A percentile compares a stretch with the other conserved stretches of the same genome.
These are phyloP conservation scores for Ophiostoma australiae DNA, from an alignment of 2,329 filamentous ascomycete species.

Conservation along the genomic window DNA sequence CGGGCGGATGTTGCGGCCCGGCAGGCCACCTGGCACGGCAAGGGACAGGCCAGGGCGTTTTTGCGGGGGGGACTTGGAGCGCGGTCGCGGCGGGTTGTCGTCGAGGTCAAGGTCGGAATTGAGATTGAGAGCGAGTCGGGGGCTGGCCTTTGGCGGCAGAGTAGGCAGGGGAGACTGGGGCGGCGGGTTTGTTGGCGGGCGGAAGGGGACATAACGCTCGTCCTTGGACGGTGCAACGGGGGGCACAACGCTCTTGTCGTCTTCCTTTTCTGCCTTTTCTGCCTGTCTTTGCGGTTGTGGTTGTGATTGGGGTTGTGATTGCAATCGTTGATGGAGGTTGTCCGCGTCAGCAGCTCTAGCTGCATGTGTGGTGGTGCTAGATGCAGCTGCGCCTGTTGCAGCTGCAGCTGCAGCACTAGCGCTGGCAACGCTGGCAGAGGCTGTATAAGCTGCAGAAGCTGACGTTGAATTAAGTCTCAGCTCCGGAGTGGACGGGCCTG, in stretches of 20 bases:
- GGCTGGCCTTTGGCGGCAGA: not conserved
- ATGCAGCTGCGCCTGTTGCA: conserved; percentile 14
- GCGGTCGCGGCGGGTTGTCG: not conserved
- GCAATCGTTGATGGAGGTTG: conserved; percentile 2
- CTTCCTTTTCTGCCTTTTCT: not conserved
- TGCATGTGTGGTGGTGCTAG: conserved; percentile 25
- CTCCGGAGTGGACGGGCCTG: conserved; percentile 43
- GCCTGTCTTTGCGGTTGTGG: not conserved
- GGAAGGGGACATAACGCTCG: not conserved
- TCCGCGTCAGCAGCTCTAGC: conserved; percentile 8
- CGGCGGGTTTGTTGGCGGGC: not conserved
- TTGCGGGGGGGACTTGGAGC: not conserved
- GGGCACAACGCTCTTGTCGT: not conserved
- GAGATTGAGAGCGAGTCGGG: not conserved
- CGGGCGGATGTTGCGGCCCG: conserved; percentile 14
- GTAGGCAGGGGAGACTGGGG: conserved; percentile 4
- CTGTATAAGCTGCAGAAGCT: not conserved
- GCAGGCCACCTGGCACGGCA: conserved; percentile 6
- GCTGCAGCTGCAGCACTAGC: conserved; percentile 6
- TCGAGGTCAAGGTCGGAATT: not conserved
- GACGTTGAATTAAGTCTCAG: conserved; percentile 45
- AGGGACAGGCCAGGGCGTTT: not conserved
- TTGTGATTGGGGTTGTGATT: conserved; percentile 11
- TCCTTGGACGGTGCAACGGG: conserved; percentile 8
- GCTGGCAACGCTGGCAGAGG: not conserved